Evolutionary conservation across 768 basidiomycete genomes (phyloP), one percentile per base, ranked within the genome.

Genomic region (Boletus pseudo-olivaceus): DNA sequence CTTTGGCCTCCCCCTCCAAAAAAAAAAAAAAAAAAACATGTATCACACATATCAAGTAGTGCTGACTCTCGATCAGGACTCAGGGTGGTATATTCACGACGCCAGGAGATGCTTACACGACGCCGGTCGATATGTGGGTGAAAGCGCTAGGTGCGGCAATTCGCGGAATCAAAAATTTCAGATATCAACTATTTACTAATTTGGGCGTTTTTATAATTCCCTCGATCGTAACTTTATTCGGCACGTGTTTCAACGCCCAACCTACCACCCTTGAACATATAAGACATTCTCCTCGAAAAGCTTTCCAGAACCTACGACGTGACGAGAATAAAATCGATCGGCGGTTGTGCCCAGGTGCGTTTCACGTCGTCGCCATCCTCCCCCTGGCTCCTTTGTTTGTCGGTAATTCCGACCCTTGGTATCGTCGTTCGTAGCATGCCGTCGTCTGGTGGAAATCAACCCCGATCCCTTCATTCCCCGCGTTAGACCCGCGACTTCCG

Each of bases 41-140:
- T 19, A 57, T 51, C 48, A 17, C 54, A 41, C 32, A 12, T 51
- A 46, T 58, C 57, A 42, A 45, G 50, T 54, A 35, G 47, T 41
- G 34, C 66, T 68, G 45, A 70, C 53, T 20, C 33, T 56, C 49
- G 53, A 56, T 15, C 67, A 93, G 91, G 68, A 93, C 90, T 1
- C 86, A 88, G 56, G 88, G 88, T 44, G 91, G 91, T 6, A 88
- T 93, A 54, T 91, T 91, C 71, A 91, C 88, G 41, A 89, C 88
- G 0, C 87, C 88, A 5, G 89, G 88, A 30, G 90, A 93, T 70
- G 89, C 88, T 23, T 91, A 88, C 66, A 92, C 88, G 37, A 91
- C 90, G 7, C 90, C 91, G 2, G 80, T 93, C 43, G 90, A 93
- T 64, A 90, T 93, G 88, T 93, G 90, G 90, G 83, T 91, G 51